Base-by-base conservation (phyloP, 129 eudicot species). In the Artemisia tridentata region DNA sequence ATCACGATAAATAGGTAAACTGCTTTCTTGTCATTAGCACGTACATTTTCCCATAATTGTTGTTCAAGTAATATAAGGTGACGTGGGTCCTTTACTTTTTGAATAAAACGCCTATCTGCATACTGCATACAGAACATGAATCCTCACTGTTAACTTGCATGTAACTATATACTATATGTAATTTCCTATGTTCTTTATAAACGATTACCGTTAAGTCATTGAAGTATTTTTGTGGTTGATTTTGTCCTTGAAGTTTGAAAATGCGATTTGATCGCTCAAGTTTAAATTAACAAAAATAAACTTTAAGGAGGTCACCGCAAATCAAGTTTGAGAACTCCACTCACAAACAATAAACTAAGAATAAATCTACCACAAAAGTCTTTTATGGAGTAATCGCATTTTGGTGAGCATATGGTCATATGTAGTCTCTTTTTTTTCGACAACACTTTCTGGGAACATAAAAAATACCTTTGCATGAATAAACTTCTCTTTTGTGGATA, bases 31-130 rank as follows among this genome's bases (percentile, higher is more conserved):
- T 92, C 95, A 60, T 92, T 89, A 62, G 68, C 45, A 27, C 92
- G 80, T 0, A 92, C 95, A 71, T 90, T 80, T 76, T 92, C 96
- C 98, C 95, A 92, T 65, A 92, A 71, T 45, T 89, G 90, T 66
- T 92, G 88, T 66, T 90, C 84, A n/a, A 89, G 84, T 73, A 88
- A 78, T 49, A 87, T 84, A 41, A 79, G 80, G 63, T 75, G 76
- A 71, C 73, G 78, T 65, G 76, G 78, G 62, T 85, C 95, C 76
- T 76, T 80, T 53, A 69, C 72, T 81, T 89, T 86, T 74, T 84
- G 84, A 54, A 92, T 80, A 81, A 86, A 92, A 29, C 86, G 85
- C 75, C 84, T 92, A 69, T 89, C 98, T 68, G 82, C 82, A 70
- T 92, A 92, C 98, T 92, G 82, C 83, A 78, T 27, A 9, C 17